Base-by-base conservation (phyloP, 345 rosid genomes). In the Balakata baccata region DNA sequence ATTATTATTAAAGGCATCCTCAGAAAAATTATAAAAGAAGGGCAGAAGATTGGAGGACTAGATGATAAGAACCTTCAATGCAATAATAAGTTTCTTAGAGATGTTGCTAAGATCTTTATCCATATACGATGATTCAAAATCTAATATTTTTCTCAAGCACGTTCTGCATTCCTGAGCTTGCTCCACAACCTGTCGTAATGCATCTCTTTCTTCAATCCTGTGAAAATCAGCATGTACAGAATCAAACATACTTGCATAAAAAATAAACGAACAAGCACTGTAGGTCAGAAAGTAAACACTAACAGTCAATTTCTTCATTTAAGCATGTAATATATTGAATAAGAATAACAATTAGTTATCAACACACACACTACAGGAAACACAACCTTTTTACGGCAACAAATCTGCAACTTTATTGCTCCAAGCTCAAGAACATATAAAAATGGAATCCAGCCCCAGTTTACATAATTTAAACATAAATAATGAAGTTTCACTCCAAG, bases 191-290 rank as follows among this genome's bases (percentile, higher is more conserved):
- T 79, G 62, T 71, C 73, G 81, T 74, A 90, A 72, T n/a, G 70
- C 18, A 50, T 74, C 82, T 61, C 66, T 81, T 80, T 87, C 96
- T 76, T 85, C 85, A 75, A 90, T 65, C 84, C 96, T 88, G 87
- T 63, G 67, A 64, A 57, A 68, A 65, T 39, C 66, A 74, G 50
- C 57, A 80, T 56, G 49, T 37, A n/a, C 38, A 22, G 14, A 43
- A 63, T 50, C 71, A 68, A 17, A 50, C 25, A 51, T 68, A 37
- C 4, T 29, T 13, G 41, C 13, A 20, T 2, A 37, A 57, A 18
- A 54, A n/a, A 20, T 18, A 39, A 17, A 53, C 10, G 7, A 69
- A 39, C 6, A 46, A 71, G 45, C 34, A 25, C 5, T 16, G 1
- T 0, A 25, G n/a, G 59, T 54, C 59, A 54, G 59, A 54, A 54